Evolutionary conservation across 495 filamentous ascomycete genomes (phyloP).

Genomic region (Penicillium desertorum): DNA sequence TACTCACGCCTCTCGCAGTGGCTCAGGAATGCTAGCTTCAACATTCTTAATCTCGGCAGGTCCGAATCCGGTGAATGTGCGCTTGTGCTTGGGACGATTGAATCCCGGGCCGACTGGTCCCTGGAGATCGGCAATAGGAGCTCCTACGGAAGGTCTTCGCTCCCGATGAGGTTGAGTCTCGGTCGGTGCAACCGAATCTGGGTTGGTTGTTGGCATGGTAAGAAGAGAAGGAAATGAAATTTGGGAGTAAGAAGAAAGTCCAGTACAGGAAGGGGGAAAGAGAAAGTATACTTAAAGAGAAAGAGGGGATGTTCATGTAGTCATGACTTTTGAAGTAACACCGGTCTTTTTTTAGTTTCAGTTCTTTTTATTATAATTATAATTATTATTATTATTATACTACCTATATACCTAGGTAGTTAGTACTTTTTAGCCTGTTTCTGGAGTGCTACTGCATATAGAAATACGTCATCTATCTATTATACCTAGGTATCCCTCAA

Average conservation of each 20-base stretch:
- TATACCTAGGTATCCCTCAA: no score
- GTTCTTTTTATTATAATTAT: no score
- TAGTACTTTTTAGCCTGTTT: neutral
- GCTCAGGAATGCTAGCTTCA: conserved; percentile 86
- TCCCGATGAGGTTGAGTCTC: conserved; percentile 42
- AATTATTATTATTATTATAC: no score
- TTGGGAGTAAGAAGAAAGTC: conserved; percentile 1
- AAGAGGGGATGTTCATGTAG: conserved; percentile 20
- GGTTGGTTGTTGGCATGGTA: conserved; percentile 6
- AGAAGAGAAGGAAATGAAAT: neutral
- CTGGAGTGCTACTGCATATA: neutral
- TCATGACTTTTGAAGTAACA: conserved; percentile 14
- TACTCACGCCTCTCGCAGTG: conserved; percentile 74
- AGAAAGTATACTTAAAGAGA: conserved; percentile 14
- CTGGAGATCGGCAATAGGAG: conserved; percentile 77
- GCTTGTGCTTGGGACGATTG: conserved; percentile 86
- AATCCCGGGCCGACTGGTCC: conserved; percentile 74
- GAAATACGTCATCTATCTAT: neutral
- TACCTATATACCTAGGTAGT: no score
- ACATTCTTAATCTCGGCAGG: conserved; percentile 87
- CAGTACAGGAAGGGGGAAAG: conserved; percentile 16
- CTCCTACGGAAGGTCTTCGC: conserved; percentile 74
- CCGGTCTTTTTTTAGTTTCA: conserved; percentile 5
- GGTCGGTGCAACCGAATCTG: neutral
- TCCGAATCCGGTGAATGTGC: conserved; percentile 90